phyloP scores from a whole-genome alignment of 2,329 filamentous ascomycete genomes.

The Chaetomium olivaceum region DNA sequence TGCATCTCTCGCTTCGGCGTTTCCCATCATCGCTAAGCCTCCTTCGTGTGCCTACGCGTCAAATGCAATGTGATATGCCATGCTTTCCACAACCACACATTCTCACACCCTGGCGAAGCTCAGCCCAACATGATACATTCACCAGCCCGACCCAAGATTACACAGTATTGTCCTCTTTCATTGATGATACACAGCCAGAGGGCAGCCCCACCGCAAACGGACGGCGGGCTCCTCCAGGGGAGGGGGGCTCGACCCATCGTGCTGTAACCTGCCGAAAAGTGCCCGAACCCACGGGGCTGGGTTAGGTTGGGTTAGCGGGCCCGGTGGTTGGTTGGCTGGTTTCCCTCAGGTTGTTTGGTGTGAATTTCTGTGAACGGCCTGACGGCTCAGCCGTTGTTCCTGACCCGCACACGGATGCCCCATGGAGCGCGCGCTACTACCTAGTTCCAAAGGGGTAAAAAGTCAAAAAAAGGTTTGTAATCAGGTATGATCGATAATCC shows the following conservation, averaged over 20 bases:
- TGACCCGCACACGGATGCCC: neutral
- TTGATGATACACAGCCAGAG: neutral
- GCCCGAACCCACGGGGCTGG: constrained; percentile 20
- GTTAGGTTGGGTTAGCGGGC: neutral
- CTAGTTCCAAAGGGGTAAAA: neutral
- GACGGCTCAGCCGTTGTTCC: neutral
- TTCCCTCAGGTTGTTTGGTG: neutral
- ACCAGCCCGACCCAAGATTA: neutral
- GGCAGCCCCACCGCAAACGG: constrained; percentile 12
- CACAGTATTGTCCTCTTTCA: neutral
- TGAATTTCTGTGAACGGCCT: neutral
- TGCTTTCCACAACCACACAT: neutral
- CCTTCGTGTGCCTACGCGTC: neutral
- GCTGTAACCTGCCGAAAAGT: constrained; percentile 16
- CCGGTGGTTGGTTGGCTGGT: constrained; percentile 12
- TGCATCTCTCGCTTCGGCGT: neutral
- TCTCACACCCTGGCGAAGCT: neutral
- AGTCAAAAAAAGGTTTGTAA: constrained; percentile 12
- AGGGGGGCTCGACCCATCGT: neutral
- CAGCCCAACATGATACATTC: constrained; percentile 1
- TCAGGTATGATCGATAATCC: constrained; percentile 13
- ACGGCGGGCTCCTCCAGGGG: neutral
- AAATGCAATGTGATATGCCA: neutral
- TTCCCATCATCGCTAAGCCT: neutral
- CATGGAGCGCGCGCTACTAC: neutral